These are phyloP conservation scores for Ceratobasidium sp. DNA, from an alignment of 1,284 basidiomycete genomes.

Conservation along the genomic window DNA sequence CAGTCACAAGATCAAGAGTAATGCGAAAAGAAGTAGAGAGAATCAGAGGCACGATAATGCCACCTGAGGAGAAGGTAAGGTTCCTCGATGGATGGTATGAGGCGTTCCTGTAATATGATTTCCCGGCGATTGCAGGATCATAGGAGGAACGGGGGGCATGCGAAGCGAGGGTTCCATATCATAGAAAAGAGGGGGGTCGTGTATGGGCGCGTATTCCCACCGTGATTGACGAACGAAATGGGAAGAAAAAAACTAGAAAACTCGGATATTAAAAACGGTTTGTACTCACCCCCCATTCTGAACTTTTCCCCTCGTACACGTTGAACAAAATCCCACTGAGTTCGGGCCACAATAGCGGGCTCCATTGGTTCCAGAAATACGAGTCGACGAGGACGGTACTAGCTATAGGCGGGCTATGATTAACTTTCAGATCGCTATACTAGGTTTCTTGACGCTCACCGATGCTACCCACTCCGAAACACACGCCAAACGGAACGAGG, in stretches of 20 bases:
- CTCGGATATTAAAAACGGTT: constrained; percentile 12
- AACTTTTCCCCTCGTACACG: constrained; percentile 85
- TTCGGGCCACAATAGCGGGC: constrained; percentile 86
- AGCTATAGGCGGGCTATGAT: constrained; percentile 60
- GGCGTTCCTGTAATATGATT: no score
- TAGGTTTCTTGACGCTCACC: constrained; percentile 26
- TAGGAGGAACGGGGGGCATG: constrained; percentile 19
- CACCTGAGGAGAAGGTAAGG: constrained; percentile 11
- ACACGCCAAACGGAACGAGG: constrained; percentile 49
- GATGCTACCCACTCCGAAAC: constrained; percentile 43
- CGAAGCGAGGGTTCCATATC: no score
- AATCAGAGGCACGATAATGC: background rate
- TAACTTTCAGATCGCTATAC: background rate
- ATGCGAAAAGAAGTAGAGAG: constrained; percentile 22
- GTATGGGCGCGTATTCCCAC: background rate
- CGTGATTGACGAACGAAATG: background rate
- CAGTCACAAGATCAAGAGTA: background rate
- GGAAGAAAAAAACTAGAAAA: background rate
- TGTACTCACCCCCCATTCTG: constrained; percentile 89
- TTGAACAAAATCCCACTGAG: constrained; percentile 87
- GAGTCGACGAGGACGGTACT: constrained; percentile 81
- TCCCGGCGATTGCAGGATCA: no score
- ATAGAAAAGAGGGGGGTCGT: background rate
- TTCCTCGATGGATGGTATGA: background rate
- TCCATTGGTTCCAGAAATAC: constrained; percentile 81